Evolutionary conservation across 1,139 yeast species (phyloP), one percentile per base, ranked within the genome.

Genomic region (Kurtzmaniella quercitrusa): DNA sequence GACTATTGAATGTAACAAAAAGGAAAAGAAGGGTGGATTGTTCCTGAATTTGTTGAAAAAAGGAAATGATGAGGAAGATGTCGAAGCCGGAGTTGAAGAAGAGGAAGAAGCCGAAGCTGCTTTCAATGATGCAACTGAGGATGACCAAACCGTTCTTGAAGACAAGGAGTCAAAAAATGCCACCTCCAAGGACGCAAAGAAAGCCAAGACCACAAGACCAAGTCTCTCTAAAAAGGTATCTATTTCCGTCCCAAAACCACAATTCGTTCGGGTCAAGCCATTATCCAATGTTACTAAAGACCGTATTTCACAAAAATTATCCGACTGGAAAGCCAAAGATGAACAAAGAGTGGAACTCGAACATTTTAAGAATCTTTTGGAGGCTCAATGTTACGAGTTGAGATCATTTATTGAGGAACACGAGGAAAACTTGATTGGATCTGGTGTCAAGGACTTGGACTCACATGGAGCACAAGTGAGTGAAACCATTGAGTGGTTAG

Each of bases 401-500:
- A 75, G 89, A 47, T 63, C 74, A 6, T 69, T 61, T 41, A 53
- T 83, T 22, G 82, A 78, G 12, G 75, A 72, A 33, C 71, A 78
- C 33, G 76, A 73, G 33, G 68, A 64, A 1, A 60, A 59, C 2
- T 48, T 67, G 6, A 68, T 72, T 8, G 52, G 59, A 9, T 18
- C 22, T 12, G 66, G 65, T 11, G 51, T 74, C 16, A 41, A 71
- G 2, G 67, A 76, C 5, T 50, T 70, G 1, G 56, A 58, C 0
- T 50, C 50, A 8, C 53, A 57, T 34, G 48, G 54, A 23, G 37
- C 48, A 3, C 50, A 51, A 30, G 74, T 84, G 2, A 50, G 66
- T 23, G 82, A 80, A 19, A 65, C 73, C 19, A 64, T 85, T 41
- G 94, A 85, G 48, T 88, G 96, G 96, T 66, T 88, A 33, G 95